Evolutionary conservation across 805 yeast species (phyloP), one percentile per base, ranked within the genome.

Genomic region (Hanseniaspora meyeri): DNA sequence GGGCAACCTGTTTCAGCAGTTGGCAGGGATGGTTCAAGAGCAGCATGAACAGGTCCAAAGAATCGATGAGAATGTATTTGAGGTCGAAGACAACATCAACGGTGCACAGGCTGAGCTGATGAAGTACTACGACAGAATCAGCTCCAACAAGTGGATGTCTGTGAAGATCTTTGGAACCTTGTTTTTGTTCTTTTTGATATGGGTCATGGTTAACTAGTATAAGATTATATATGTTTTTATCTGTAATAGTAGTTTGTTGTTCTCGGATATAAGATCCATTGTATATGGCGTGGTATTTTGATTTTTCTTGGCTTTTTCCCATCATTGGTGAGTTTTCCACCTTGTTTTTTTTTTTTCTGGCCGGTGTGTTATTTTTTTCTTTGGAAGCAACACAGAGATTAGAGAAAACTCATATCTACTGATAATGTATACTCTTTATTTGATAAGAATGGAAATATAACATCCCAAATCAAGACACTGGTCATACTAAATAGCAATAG

Each of bases 1-100:
- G 50, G 98, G 98, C 45, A 85, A 86, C 51, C 75, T 93, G 59
- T 93, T 93, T 72, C 91, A 87, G 64, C 98, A 93, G 70, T 75
- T 93, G 63, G 96, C 97, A 5, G 85, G 95, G 1, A 91, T 93
- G 97, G 97, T 93, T 8, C 89, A 87, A 60, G 97, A 93, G 68
- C 98, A 93, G 70, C 91, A 97, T 43, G 98, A 93, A 64, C 86
- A 85, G 16, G 91, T 93, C 57, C 97, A 91, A 69, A 76, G 97
- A 65, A 93, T 93, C 60, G 98, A 93, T 70, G 87, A 82, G 57
- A 90, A 93, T 66, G 95, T 95, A 7, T 96, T 90, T 62, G 97
- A 93, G 65, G 88, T 91, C 55, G 81, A 87, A 63, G 68, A 91
- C 66, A 93, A 90, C 67, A 90, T 93, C 16, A 72, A 78, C 31